phyloP scores from a whole-genome alignment of 371 early-diverging fungal species.

The Cokeromyces recurvatus region DNA sequence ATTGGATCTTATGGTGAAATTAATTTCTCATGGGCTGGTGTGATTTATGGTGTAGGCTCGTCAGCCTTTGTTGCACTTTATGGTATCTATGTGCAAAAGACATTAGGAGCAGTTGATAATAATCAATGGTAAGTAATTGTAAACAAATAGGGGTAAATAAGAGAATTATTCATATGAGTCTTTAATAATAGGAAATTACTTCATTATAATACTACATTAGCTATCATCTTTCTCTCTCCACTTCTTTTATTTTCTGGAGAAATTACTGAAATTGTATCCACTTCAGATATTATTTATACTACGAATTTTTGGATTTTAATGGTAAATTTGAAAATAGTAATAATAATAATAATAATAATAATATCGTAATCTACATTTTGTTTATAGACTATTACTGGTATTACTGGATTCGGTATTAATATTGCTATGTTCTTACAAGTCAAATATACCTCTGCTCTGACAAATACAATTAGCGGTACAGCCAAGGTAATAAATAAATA shows the following conservation, averaged over 20 bases:
- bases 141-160: background rate
- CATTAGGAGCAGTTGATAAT: conserved; percentile 58
- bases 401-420: conserved; percentile 72
- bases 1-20: conserved; percentile 69
- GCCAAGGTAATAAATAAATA: conserved; percentile 48
- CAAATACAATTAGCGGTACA: conserved; percentile 77
- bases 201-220: conserved; percentile 69
- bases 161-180: background rate
- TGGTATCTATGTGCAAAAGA: conserved; percentile 75
- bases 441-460: conserved; percentile 73
- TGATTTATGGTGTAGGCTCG: conserved; percentile 65
- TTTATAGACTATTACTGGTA: conserved; percentile 56
- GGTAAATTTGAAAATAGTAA: conserved; percentile 25
- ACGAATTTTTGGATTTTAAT: conserved; percentile 64
- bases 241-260: conserved; percentile 63
- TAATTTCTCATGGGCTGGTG: conserved; percentile 67
- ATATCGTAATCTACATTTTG: background rate
- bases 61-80: conserved; percentile 71
- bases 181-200: conserved; percentile 49
- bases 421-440: conserved; percentile 76
- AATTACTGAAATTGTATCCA: conserved; percentile 42
- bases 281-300: conserved; percentile 45
- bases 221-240: conserved; percentile 58
- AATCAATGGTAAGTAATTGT: conserved; percentile 57
- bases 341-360: background rate